A percentile compares a stretch with the other conserved stretches of the same genome.
These are phyloP conservation scores for Cladorrhinum samala DNA, from an alignment of 495 filamentous ascomycete species.

Conservation along the genomic window DNA sequence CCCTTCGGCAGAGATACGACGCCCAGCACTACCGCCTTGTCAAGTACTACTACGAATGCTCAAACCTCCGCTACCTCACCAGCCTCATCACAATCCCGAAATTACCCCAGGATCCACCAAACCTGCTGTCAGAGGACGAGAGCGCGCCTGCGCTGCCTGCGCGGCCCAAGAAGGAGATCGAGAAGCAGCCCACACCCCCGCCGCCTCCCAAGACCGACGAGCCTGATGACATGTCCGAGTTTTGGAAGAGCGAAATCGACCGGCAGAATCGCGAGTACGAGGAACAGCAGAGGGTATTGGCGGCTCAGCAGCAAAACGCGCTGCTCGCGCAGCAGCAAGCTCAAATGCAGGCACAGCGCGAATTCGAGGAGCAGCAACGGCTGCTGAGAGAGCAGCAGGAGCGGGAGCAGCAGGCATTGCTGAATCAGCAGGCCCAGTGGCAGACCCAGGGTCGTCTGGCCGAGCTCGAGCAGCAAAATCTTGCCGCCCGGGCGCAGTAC, in stretches of 20 bases:
- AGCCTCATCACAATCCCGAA: conserved; percentile 95
- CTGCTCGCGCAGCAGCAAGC: conserved; percentile 64
- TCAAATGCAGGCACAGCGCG: conserved; percentile 73
- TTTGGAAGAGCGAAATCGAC: conserved; percentile 90
- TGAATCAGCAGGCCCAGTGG: conserved; percentile 79
- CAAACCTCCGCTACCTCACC: conserved; percentile 91
- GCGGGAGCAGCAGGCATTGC: conserved; percentile 80
- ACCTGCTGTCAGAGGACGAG: conserved; percentile 76
- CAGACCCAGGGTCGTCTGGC: conserved; percentile 91
- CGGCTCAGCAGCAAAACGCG: conserved; percentile 70
- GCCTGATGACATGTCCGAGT: conserved; percentile 92
- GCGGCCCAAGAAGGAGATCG: conserved; percentile 68
- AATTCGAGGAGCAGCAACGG: conserved; percentile 94
- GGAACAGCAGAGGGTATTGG: conserved; percentile 80
- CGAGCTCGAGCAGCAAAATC: conserved; percentile 88
- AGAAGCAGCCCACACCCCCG: conserved; percentile 58
- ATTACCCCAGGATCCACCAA: conserved; percentile 89
- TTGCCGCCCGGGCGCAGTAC: conserved; percentile 91
- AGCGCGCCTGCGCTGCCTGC: conserved; percentile 75
- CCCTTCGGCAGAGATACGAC: conserved; percentile 80
- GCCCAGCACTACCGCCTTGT: conserved; percentile 92
- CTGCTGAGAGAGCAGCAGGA: conserved; percentile 82
- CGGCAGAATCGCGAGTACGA: conserved; percentile 91
- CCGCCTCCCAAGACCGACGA: conserved; percentile 60
- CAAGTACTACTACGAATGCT: conserved; percentile 98